A percentile compares a stretch with the other conserved stretches of the same genome.
phyloP scores from a whole-genome alignment of 2,329 filamentous ascomycete genomes.

The Paraphoma sp. region DNA sequence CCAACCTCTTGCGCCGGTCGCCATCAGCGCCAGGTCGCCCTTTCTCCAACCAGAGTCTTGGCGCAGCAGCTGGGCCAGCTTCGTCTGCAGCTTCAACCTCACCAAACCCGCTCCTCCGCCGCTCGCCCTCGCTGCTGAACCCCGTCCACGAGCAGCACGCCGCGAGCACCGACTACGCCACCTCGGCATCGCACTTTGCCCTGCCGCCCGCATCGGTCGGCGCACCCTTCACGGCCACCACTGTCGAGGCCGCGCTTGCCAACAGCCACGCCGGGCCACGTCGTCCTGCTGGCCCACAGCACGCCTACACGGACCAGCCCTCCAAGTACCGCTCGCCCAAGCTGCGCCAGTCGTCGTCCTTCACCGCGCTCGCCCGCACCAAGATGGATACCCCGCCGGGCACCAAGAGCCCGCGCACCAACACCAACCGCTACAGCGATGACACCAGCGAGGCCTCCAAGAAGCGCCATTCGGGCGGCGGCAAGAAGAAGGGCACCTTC shows the following conservation, averaged over 20 bases:
- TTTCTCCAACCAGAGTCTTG: constrained; percentile 26
- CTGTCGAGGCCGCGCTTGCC: constrained; percentile 39
- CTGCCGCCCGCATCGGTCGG: constrained; percentile 31
- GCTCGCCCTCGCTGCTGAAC: constrained; percentile 23
- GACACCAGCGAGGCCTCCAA: constrained; percentile 35
- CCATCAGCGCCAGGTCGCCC: constrained; percentile 14
- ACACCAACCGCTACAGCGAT: constrained; percentile 49
- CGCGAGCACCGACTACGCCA: constrained; percentile 1
- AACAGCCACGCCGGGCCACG: constrained; percentile 19
- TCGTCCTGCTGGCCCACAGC: constrained; percentile 36
- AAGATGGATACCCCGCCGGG: constrained; percentile 53
- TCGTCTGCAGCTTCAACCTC: constrained; percentile 5
- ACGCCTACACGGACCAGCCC: constrained; percentile 36
- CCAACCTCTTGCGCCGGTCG: constrained; percentile 24
- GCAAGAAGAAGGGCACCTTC: constrained; percentile 51
- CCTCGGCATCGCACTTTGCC: constrained; percentile 9
- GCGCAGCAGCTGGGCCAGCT: constrained; percentile 5
- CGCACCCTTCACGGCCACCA: constrained; percentile 47
- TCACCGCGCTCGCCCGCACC: constrained; percentile 48
- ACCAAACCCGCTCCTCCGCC: constrained; percentile 14
- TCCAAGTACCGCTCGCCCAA: constrained; percentile 30
- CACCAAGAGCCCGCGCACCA: constrained; percentile 42
- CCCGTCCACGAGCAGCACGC: constrained; percentile 25
- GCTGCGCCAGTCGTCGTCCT: constrained; percentile 52
- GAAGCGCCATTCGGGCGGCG: constrained; percentile 43